Evolutionary conservation across 106 monocot genomes (phyloP).

Genomic region (Dendrobium huoshanense): DNA sequence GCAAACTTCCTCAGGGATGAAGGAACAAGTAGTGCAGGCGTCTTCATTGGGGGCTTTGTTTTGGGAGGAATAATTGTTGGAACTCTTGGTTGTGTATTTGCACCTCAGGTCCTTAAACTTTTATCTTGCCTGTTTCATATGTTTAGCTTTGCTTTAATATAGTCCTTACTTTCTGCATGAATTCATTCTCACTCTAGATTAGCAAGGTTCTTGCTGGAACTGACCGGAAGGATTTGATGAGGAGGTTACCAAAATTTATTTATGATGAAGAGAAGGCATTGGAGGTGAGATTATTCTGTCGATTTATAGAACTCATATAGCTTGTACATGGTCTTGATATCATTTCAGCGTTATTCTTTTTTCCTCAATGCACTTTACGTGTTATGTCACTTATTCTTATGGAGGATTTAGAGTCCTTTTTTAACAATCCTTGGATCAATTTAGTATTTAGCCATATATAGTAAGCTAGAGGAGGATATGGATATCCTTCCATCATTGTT

Average conservation of each 20-base stretch:
- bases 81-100: slow-evolving; percentile 56
- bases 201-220: slow-evolving; percentile 37
- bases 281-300: slow-evolving; percentile 34
- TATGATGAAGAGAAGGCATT: slow-evolving; percentile 76
- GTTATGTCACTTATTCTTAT: not conserved
- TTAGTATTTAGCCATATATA: not conserved
- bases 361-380: not conserved
- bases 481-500: not conserved
- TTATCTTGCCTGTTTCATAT: not conserved
- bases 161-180: not conserved
- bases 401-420: not conserved
- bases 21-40: slow-evolving; percentile 32
- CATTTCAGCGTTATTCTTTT: not conserved
- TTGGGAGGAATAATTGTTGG: slow-evolving; percentile 61
- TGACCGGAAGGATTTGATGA: slow-evolving; percentile 73
- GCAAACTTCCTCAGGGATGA: slow-evolving; percentile 14
- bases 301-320: not conserved
- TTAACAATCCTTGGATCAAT: not conserved
- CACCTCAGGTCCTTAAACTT: slow-evolving; percentile 40
- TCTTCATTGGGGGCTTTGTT: slow-evolving; percentile 55
- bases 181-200: slow-evolving; percentile 23
- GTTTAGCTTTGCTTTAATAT: not conserved
- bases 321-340: not conserved
- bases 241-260: slow-evolving; percentile 65
- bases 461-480: not conserved